Base-by-base conservation (phyloP, 108 stramenopile genomes). In the Ochromonas danica region DNA sequence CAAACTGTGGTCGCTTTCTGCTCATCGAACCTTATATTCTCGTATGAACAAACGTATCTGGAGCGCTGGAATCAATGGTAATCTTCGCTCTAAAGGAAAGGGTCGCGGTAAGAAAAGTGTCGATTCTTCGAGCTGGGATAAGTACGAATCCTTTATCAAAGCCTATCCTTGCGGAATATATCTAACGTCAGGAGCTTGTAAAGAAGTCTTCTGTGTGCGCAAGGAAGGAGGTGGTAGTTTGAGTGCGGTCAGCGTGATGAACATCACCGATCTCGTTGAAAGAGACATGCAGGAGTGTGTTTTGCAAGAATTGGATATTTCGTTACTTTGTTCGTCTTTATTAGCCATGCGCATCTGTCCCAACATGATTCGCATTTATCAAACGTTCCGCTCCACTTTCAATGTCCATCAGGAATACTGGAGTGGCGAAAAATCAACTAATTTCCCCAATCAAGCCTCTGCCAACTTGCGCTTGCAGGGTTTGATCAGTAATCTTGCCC, bases 241-340 rank as follows among this genome's bases (percentile, higher is more conserved):
- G 3, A 33, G 38, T 10, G 72, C 72, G 28, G 6, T 75, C 10
- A 75, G 72, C 38, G 35, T 75, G 40, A 75, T 75, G 72, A 33
- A 75, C 31, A 36, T 75, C 27, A 75, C 6, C 3, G 72, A 75
- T 36, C 31, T 75, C 17, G n/a, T 35, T 14, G 72, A 27, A 14
- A 27, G 72, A 60, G 72, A 60, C 10, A 75, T 75, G 31, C 14
- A 75, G 6, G 72, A 36, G 10, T 6, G 6, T 36, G 31, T 36
- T 27, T 35, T 14, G 17, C 3, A 33, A 6, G 72, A 75, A 75
- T 33, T 75, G 51, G 72, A 75, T 6, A 75, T 75, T 10, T 75
- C 72, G 40, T 10, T 75, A 33, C 3, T 75, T 27, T 75, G 45
- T 60, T 75, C 72, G 14, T 33, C 31, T 6, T 60, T 75, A 31